Evolutionary conservation across 345 rosid genomes (phyloP).

Genomic region (Lagerstroemia speciosa): DNA sequence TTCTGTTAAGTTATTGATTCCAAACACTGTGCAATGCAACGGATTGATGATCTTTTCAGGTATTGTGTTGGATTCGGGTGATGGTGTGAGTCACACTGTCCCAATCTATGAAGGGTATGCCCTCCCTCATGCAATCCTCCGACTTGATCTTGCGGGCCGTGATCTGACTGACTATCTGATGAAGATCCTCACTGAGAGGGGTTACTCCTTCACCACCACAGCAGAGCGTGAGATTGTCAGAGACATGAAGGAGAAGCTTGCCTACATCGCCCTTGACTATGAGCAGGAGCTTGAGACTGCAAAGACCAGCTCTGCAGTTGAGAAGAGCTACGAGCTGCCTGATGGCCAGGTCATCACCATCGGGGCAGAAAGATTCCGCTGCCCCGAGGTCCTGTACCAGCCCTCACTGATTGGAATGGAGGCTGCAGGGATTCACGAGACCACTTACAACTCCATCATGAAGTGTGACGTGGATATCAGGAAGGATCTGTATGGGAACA

Average conservation of each 20-base stretch:
- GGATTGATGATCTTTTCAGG: too few relatives aligned
- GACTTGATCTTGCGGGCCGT: conserved; percentile 64
- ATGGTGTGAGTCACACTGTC: neutral
- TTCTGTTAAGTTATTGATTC: too few relatives aligned
- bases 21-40: too few relatives aligned
- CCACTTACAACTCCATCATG: conserved; percentile 63
- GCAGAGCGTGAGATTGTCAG: conserved; percentile 38
- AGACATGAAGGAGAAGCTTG: conserved; percentile 61
- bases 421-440: conserved; percentile 58
- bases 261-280: conserved; percentile 55
- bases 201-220: too few relatives aligned
- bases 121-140: conserved; percentile 42
- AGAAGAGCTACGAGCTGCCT: conserved; percentile 37
- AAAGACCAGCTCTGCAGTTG: too few relatives aligned
- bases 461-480: conserved; percentile 63
- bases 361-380: conserved; percentile 43
- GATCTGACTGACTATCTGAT: conserved; percentile 18
- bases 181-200: too few relatives aligned
- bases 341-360: conserved; percentile 67
- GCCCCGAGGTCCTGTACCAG: too few relatives aligned
- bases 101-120: neutral
- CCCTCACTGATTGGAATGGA: conserved; percentile 49
- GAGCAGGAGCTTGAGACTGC: conserved; percentile 45
- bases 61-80: conserved; percentile 24
- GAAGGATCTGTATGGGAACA: conserved; percentile 62